Conservation (phyloP, 495 filamentous ascomycete species). For the Xylaria grammica region DNA sequence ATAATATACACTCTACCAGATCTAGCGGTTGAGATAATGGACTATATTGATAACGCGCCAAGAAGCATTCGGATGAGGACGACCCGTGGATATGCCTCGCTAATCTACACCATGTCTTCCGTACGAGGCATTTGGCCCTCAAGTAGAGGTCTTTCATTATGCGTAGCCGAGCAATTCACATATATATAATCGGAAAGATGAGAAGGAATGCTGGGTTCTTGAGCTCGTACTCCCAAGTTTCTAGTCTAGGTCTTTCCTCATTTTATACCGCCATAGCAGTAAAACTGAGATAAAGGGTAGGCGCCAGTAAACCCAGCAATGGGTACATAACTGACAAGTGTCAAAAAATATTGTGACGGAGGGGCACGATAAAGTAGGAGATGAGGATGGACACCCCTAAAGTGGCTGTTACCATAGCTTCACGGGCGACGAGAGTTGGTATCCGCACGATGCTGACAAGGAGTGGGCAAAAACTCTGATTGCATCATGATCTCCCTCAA, state of each 20-base stretch:
- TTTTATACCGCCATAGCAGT: no score
- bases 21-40: no score
- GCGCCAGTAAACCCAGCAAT: no score
- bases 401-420: neutral
- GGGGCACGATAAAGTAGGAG: no score
- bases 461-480: neutral
- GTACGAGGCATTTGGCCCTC: neutral
- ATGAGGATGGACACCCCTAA: neutral
- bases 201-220: neutral
- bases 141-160: neutral
- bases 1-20: neutral
- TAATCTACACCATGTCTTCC: neutral
- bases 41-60: neutral
- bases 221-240: no score
- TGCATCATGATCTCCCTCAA: neutral
- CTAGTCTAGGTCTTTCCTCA: no score
- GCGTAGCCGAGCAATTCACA: neutral
- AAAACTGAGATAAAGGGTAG: no score
- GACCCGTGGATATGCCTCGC: neutral
- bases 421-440: neutral
- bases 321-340: no score
- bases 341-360: no score
- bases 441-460: conserved; percentile 15
- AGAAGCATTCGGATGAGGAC: neutral
- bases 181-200: neutral